Base-by-base conservation (phyloP, 164 flowering plant genomes). In the Magnolia sinica region DNA sequence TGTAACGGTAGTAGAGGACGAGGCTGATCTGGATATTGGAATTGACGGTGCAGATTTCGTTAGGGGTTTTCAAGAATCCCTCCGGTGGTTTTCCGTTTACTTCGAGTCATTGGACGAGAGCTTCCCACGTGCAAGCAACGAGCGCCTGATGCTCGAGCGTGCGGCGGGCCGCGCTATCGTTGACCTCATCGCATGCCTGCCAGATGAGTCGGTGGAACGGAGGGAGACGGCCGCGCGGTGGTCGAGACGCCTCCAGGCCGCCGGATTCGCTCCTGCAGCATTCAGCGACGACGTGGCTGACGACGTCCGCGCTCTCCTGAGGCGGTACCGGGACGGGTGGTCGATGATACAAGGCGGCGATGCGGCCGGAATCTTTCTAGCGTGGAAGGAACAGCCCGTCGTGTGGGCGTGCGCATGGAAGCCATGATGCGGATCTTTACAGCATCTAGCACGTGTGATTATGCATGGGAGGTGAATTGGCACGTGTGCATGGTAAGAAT, bases 291-390 rank as follows among this genome's bases (percentile, higher is more conserved):
- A 96, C 73, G 97, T 96, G 63, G 77, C 86, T 5, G 98, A 94
- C 76, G 99, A 94, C 71, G 94, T 91, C 3, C 77, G 92, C 22
- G 96, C 99, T 0, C 82, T 96, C 37, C 79, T 96, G 79, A 82
- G 94, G 87, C 87, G 99, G 86, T 94, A 96, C 58, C 90, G 84
- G 78, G 99, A 92, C 31, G 99, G 98, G 1, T 94, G 98, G 98
- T 82, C 95, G 8, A 91, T 91, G 97, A 78, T 80, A 19, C 87
- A 71, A 76, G 79, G 82, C 18, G 70, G 84, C 9, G 75, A 9
- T 49, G 84, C 77, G 71, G 85, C 90, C 80, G 98, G 98, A 78
- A 83, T 95, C 74, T 93, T 89, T 87, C 79, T 95, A 82, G 76
- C 87, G 45, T 95, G 98, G 97, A 95, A 87, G 82, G 96, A 91